A percentile compares a stretch with the other conserved stretches of the same genome.
Evolutionary conservation across 192 early-diverging fungal species (phyloP).

Genomic region (Phlyctochytrium planicorne): DNA sequence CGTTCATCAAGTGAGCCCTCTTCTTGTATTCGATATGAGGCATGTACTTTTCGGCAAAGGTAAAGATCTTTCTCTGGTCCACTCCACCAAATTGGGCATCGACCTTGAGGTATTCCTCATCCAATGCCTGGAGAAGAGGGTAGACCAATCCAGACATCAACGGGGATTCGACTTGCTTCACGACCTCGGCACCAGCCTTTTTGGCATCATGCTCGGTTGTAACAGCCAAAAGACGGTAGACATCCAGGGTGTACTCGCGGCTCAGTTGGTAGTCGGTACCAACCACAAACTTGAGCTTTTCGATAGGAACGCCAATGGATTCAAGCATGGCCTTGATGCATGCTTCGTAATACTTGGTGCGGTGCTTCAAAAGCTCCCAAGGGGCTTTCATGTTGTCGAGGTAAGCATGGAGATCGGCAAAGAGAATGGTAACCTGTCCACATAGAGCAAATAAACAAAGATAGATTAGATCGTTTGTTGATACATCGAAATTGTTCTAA

Average conservation of each 20-base stretch:
- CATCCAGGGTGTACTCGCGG: constrained; percentile 88
- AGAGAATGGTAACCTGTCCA: constrained; percentile 75
- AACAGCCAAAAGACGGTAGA: constrained; percentile 79
- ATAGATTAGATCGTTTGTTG: neutral
- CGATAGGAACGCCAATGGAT: constrained; percentile 94
- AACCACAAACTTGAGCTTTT: constrained; percentile 87
- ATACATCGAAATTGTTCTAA: constrained; percentile 6
- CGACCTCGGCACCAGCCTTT: constrained; percentile 97
- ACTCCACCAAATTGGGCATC: constrained; percentile 89
- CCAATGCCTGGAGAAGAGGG: constrained; percentile 95
- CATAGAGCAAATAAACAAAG: constrained; percentile 2
- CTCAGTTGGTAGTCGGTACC: constrained; percentile 89
- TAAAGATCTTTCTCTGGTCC: constrained; percentile 99
- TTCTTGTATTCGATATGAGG: constrained; percentile 94
- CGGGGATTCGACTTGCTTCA: constrained; percentile 91
- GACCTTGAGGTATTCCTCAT: constrained; percentile 93
- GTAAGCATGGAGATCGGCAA: constrained; percentile 97
- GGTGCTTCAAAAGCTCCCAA: constrained; percentile 81
- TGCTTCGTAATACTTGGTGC: constrained; percentile 92
- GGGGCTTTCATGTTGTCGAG: constrained; percentile 99
- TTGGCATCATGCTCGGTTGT: constrained; percentile 95
- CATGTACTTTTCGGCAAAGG: constrained; percentile 93
- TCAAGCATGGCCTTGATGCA: constrained; percentile 84
- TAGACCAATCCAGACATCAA: constrained; percentile 93
- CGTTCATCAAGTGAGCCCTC: constrained; percentile 96